A percentile compares a stretch with the other conserved stretches of the same genome.
Evolutionary conservation across 202 grass and related monocot species (phyloP).

Genomic region (Cymbopogon flexuosus): DNA sequence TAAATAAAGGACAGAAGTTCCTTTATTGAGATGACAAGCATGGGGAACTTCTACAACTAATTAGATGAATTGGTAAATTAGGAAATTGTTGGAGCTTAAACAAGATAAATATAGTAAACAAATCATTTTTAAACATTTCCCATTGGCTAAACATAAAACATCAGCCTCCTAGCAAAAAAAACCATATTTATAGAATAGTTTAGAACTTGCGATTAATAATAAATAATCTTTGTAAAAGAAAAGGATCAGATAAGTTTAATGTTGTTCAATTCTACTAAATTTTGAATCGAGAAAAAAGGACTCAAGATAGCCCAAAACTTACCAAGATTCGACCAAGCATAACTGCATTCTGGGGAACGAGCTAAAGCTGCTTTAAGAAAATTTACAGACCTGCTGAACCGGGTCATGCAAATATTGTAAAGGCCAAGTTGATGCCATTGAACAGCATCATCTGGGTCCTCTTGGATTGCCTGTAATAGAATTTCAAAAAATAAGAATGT

Average conservation of each 20-base stretch:
- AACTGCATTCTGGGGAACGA: slow-evolving; percentile 72
- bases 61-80: slow-evolving; percentile 4
- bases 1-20: neutral
- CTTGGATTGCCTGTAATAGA: slow-evolving; percentile 77
- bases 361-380: slow-evolving; percentile 86
- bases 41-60: neutral
- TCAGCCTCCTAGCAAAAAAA: neutral
- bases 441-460: slow-evolving; percentile 87
- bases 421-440: slow-evolving; percentile 99
- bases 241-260: neutral
- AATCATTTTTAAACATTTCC: neutral
- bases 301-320: slow-evolving; percentile 21
- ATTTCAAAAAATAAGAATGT: slow-evolving; percentile 27
- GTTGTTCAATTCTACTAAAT: neutral
- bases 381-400: slow-evolving; percentile 76
- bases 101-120: neutral
- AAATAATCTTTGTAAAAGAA: neutral
- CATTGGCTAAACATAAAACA: neutral
- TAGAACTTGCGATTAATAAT: neutral
- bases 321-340: slow-evolving; percentile 99
- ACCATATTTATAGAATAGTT: slow-evolving; percentile 1
- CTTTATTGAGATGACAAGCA: neutral
- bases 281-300: slow-evolving; percentile 18
- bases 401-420: slow-evolving; percentile 75
- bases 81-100: slow-evolving; percentile 11